Conservation (phyloP, 2,329 filamentous ascomycete species). For the Neopestalotiopsis sp. region DNA sequence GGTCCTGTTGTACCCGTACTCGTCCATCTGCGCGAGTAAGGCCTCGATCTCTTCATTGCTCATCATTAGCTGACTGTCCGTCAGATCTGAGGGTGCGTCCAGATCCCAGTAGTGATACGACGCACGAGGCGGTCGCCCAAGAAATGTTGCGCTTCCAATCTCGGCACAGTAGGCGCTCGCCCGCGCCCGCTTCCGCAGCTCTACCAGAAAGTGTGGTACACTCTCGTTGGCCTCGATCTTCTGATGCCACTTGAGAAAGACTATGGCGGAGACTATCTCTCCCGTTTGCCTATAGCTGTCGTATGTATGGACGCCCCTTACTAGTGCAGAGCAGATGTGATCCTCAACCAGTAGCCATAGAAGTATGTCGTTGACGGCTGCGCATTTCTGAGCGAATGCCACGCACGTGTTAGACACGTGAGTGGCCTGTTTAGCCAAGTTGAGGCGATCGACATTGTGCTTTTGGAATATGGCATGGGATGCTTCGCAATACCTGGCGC, state of each 20-base stretch:
- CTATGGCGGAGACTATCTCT: constrained; percentile 34
- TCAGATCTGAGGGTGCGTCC: constrained; percentile 35
- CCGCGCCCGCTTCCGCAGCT: constrained; percentile 35
- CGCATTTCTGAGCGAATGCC: constrained; percentile 39
- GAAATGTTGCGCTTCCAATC: constrained; percentile 36
- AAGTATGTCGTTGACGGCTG: constrained; percentile 38
- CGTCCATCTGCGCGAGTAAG: constrained; percentile 32
- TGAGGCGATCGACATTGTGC: constrained; percentile 31
- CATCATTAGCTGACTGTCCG: constrained; percentile 32
- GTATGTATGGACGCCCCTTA: constrained; percentile 37
- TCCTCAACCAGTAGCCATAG: constrained; percentile 38
- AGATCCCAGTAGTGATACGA: constrained; percentile 40
- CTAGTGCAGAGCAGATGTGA: constrained; percentile 25
- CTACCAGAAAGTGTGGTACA: constrained; percentile 39
- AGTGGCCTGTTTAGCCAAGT: constrained; percentile 35
- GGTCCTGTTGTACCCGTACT: constrained; percentile 33
- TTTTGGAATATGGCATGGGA: constrained; percentile 34
- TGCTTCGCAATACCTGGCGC: constrained; percentile 32
- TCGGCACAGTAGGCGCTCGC: constrained; percentile 35
- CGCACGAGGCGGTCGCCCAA: constrained; percentile 40
- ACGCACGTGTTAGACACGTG: constrained; percentile 36
- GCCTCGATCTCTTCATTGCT: constrained; percentile 33
- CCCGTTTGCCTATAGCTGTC: constrained; percentile 36
- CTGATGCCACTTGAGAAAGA: constrained; percentile 40
- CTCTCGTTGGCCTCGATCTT: constrained; percentile 33